Conservation (phyloP, 108 stramenopile genomes). For the Pseudonitzschia multistriata region DNA sequence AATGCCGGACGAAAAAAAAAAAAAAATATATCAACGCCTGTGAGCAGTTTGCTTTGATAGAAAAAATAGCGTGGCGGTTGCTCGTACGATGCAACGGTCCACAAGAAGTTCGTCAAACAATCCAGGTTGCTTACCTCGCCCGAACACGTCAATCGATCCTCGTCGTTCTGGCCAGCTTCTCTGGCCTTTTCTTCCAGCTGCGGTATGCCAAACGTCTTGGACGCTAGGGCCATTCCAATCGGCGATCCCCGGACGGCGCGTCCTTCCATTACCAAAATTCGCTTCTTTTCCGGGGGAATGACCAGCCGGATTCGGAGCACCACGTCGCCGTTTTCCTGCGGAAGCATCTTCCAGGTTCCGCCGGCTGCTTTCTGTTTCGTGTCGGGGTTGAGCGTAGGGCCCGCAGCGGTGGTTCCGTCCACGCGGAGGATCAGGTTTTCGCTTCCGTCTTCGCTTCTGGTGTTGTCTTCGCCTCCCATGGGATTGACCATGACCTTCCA, state of each 20-base stretch:
- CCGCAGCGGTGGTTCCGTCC: conserved; percentile 75
- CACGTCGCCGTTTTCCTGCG: conserved; percentile 38
- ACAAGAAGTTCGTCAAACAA: background rate
- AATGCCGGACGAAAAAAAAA: background rate
- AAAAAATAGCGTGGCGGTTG: background rate
- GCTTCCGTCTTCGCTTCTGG: conserved; percentile 20
- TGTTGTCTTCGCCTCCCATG: conserved; percentile 41
- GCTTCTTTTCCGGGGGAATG: conserved; percentile 77
- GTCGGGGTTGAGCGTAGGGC: conserved; percentile 69
- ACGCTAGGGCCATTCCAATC: conserved; percentile 22
- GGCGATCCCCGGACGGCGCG: conserved; percentile 8
- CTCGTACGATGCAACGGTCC: background rate
- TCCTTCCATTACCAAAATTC: conserved; percentile 77
- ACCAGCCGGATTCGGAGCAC: conserved; percentile 66
- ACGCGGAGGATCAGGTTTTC: conserved; percentile 75
- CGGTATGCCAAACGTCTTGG: conserved; percentile 44
- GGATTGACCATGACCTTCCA: conserved; percentile 75
- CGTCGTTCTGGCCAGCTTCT: conserved; percentile 3
- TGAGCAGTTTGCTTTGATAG: no score
- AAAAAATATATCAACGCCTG: no score
- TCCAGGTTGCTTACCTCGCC: conserved; percentile 6
- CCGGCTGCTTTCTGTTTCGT: conserved; percentile 73
- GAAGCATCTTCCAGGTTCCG: conserved; percentile 74
- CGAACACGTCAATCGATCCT: conserved; percentile 22
- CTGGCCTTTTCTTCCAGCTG: conserved; percentile 28